phyloP scores from a whole-genome alignment of 352 stramenopile genomes.

The Pythium rhizo-oryzae region DNA sequence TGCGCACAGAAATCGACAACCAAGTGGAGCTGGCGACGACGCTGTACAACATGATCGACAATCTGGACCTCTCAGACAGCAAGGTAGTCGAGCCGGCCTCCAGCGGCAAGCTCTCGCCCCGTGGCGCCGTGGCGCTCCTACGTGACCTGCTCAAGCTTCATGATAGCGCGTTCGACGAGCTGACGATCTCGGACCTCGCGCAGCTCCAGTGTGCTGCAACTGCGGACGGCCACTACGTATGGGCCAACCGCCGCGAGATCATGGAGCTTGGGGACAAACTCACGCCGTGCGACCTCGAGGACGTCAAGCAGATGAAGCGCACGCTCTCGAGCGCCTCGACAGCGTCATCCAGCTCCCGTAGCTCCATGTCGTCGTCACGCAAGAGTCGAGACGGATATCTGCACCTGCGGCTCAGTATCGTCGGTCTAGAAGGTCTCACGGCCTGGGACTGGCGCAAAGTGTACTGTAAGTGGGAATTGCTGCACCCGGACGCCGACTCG shows the following conservation, averaged over 20 bases:
- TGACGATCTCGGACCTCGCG: conserved; percentile 15
- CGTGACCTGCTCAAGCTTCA: conserved; percentile 20
- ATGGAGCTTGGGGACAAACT: conserved; percentile 21
- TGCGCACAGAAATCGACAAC: not conserved
- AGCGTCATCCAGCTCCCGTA: not conserved
- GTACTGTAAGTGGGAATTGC: conserved; percentile 16
- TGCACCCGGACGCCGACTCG: not conserved
- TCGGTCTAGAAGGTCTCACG: not conserved
- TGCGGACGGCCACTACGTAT: conserved; percentile 19
- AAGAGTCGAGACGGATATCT: not conserved
- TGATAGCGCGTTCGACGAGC: conserved; percentile 22
- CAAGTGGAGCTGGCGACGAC: conserved; percentile 10
- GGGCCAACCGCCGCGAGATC: conserved; percentile 24
- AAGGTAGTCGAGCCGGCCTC: not conserved
- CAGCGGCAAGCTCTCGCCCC: conserved; percentile 3
- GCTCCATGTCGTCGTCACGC: not conserved
- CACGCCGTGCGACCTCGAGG: conserved; percentile 9
- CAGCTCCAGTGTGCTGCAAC: conserved; percentile 27
- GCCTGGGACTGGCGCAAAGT: conserved; percentile 22
- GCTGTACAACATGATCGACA: conserved; percentile 23
- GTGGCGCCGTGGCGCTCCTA: conserved; percentile 6
- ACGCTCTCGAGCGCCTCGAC: not conserved
- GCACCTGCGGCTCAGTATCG: conserved; percentile 6
- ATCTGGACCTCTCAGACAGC: conserved; percentile 5
- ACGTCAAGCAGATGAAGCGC: conserved; percentile 8